Base-by-base conservation (phyloP, 1,139 yeast genomes). In the Diutina mesorugosa region DNA sequence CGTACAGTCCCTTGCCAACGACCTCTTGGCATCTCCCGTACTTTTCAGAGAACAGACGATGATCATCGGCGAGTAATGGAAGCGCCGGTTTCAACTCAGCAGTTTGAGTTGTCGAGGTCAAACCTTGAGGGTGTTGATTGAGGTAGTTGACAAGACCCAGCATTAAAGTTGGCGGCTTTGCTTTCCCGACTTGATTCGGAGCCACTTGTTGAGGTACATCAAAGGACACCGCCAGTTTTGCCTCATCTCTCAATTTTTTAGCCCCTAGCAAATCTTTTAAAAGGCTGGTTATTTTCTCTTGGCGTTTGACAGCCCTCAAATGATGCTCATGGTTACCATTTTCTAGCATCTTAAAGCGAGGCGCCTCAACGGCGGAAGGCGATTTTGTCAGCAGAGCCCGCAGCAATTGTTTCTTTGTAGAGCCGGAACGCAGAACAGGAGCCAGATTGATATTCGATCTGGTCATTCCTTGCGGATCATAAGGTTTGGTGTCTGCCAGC, bases 231-330 rank as follows among this genome's bases (percentile, higher is more conserved):
- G 96, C 96, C 56, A 87, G 80, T 55, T 85, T 84, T 1, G 96
- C 96, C 63, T 84, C 93, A 62, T 84, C 89, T 56, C 96, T 76
- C 46, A 87, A 76, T 66, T 85, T 87, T 64, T 87, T 87, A 10
- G 91, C 90, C 45, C 91, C 95, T 59, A 91, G 71, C 61, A 90
- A 76, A 65, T 89, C 96, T 63, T 89, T 89, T 61, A 93, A 77
- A 96, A 91, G 88, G 60, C 84, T 84, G 21, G 90, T 80, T 55
- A 91, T 74, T 67, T 90, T 90, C 66, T 91, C 98, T 68, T 90
- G 97, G 61, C 98, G 79, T 65, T 85, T 84, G 10, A 91, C 85
- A 53, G 86, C 82, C 59, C 83, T 79, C 61, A 91, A 74, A 65
- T 83, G 83, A 69, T 91, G 98, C 63, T 83, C 89, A 68, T 91